Base-by-base conservation (phyloP, 805 yeast species). In the Pichia heedii region DNA sequence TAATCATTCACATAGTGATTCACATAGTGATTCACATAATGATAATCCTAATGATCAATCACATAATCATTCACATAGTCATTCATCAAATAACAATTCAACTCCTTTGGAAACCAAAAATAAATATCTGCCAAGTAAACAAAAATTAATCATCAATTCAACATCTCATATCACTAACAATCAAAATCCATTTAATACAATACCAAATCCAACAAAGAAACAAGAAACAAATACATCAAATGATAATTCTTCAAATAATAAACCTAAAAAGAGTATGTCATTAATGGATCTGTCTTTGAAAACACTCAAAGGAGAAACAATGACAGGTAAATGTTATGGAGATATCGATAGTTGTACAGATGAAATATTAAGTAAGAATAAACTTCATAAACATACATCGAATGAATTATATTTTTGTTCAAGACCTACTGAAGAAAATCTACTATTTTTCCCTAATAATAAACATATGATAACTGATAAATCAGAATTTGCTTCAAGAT, bases 301-400 rank as follows among this genome's bases (percentile, higher is more conserved):
- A 21, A 60, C 60, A 0, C n/a, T 62, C 4, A 58, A 55, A 36
- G 62, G 61, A 3, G 48, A 54, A 15, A 44, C 45, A 3, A 35
- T 56, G 37, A 57, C 55, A 24, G 66, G 66, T n/a, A 49, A 53
- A 33, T 65, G 69, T 45, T 52, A 48, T 30, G 69, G 68, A 5
- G 52, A 47, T 30, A 48, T 60, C 18, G 63, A 58, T 21, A 33
- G 53, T 19, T 60, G 65, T 35, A 50, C 53, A 24, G 51, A 48
- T 32, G 59, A 55, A 15, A 47, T 60, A 6, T 45, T 57, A 3
- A 46, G 47, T 22, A 49, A 52, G 21, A 54, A 55, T 38, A 43
- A 53, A 18, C 26, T 56, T n/a, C 61, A 56, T 33, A 40, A 34
- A 22, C 46, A 39, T n/a, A 32, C 37, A 5, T 39, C 42, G 3